These are phyloP conservation scores for Penicillium cosmopolitanum DNA, from an alignment of 495 filamentous ascomycete species.

Conservation along the genomic window DNA sequence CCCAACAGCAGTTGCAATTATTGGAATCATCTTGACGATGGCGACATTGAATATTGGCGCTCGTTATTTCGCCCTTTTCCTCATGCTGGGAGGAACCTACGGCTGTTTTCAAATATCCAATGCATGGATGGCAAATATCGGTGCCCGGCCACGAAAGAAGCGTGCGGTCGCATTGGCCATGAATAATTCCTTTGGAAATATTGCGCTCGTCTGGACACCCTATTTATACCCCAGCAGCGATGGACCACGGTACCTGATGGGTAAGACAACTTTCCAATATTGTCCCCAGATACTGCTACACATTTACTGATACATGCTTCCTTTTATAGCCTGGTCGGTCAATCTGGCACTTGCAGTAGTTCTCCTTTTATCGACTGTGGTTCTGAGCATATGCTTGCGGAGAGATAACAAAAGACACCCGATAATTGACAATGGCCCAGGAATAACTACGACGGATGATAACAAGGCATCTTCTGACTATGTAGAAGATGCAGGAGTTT, in stretches of 20 bases:
- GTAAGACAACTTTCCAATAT: neutral
- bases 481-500: neutral
- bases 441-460: neutral
- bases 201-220: neutral
- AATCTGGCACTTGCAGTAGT: neutral
- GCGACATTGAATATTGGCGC: neutral
- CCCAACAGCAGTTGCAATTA: neutral
- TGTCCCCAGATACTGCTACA: neutral
- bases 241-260: neutral
- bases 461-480: neutral
- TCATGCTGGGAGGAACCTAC: neutral
- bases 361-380: neutral
- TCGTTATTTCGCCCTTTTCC: neutral
- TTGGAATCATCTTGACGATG: neutral
- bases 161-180: neutral
- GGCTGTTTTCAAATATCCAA: neutral
- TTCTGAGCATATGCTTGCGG: neutral
- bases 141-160: neutral
- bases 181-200: neutral
- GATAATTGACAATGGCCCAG: neutral
- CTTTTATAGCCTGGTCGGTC: neutral
- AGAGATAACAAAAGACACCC: neutral
- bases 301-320: neutral
- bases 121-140: slow-evolving; percentile 1
- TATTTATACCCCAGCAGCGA: neutral